phyloP scores from a whole-genome alignment of 2,329 filamentous ascomycete species.

The Claviceps digitariae region DNA sequence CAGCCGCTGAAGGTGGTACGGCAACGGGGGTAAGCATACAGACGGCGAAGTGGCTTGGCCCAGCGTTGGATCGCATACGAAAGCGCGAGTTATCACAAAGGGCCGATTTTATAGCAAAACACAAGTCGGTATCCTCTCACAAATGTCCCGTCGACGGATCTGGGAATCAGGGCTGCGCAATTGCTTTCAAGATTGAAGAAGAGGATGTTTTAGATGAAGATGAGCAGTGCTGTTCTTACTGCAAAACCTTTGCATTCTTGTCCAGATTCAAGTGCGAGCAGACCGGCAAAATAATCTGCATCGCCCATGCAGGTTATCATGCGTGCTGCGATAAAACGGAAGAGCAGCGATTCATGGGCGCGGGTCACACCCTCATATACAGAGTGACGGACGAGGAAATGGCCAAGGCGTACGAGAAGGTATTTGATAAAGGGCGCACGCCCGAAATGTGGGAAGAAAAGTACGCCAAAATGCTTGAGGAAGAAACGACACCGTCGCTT shows the following conservation, averaged over 20 bases:
- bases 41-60: slow-evolving; percentile 88
- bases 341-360: slow-evolving; percentile 51
- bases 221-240: slow-evolving; percentile 83
- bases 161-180: slow-evolving; percentile 38
- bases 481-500: slow-evolving; percentile 71
- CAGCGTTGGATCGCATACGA: slow-evolving; percentile 67
- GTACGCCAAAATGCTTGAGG: slow-evolving; percentile 69
- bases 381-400: slow-evolving; percentile 65
- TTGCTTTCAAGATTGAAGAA: slow-evolving; percentile 54
- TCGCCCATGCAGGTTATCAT: slow-evolving; percentile 66
- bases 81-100: slow-evolving; percentile 59
- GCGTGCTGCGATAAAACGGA: slow-evolving; percentile 65
- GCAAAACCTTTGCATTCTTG: slow-evolving; percentile 83
- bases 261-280: slow-evolving; percentile 79
- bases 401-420: slow-evolving; percentile 52
- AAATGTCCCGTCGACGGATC: slow-evolving; percentile 32
- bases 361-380: slow-evolving; percentile 62
- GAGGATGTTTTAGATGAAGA: slow-evolving; percentile 78
- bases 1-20: slow-evolving; percentile 67
- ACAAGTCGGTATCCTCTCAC: slow-evolving; percentile 41
- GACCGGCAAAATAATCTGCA: slow-evolving; percentile 68
- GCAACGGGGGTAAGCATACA: slow-evolving; percentile 56
- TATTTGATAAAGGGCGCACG: slow-evolving; percentile 72
- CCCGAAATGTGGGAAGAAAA: slow-evolving; percentile 88
- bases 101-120: slow-evolving; percentile 52